Evolutionary conservation across 1,139 yeast species (phyloP).

Genomic region (Yamadazyma atlantica): DNA sequence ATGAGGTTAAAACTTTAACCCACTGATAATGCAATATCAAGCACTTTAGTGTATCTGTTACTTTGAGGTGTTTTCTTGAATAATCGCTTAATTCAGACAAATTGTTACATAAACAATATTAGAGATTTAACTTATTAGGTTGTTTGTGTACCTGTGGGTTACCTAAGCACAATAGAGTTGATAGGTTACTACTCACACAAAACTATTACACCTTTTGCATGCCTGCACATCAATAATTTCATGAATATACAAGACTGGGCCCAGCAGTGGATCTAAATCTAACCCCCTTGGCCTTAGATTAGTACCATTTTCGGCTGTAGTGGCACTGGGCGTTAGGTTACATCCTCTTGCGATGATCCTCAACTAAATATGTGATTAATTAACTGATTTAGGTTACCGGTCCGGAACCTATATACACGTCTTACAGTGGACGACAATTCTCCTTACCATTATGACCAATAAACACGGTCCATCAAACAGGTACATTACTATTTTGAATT

Average conservation of each 20-base stretch:
- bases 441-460: too few relatives aligned
- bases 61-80: too few relatives aligned
- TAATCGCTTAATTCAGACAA: neutral
- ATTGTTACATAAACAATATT: neutral
- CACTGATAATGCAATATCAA: neutral
- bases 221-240: too few relatives aligned
- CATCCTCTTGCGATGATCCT: neutral
- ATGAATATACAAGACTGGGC: neutral
- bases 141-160: neutral
- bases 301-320: too few relatives aligned
- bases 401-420: neutral
- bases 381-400: neutral
- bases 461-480: neutral
- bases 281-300: too few relatives aligned
- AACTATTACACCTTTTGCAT: neutral
- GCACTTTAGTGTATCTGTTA: neutral
- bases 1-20: neutral
- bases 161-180: neutral
- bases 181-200: neutral
- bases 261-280: neutral
- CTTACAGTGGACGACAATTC: too few relatives aligned
- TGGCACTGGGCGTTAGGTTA: neutral
- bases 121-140: neutral
- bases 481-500: neutral
- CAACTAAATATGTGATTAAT: neutral